Percentiles rank a stretch among this genome's conserved stretches.
These are phyloP conservation scores for Tetrahymena borealis DNA, from an alignment of 73 alveolate species.

Conservation along the genomic window DNA sequence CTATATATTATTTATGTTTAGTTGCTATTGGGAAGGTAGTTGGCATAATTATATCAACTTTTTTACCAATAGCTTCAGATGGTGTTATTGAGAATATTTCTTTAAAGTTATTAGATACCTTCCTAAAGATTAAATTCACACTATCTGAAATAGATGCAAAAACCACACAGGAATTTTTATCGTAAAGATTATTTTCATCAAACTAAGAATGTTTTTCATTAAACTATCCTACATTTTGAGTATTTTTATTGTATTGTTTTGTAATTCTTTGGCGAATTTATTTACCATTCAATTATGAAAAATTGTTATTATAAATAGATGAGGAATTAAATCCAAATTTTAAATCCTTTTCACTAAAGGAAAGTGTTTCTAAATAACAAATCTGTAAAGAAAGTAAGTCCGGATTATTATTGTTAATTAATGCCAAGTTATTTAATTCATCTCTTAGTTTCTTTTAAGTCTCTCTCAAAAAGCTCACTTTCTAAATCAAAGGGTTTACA, in stretches of 20 bases:
- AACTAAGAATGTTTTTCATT: too few relatives aligned
- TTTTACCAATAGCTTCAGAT: not conserved
- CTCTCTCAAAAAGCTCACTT: not conserved
- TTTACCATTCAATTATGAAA: not conserved
- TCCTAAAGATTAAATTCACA: not conserved
- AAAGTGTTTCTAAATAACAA: not conserved
- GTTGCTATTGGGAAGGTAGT: not conserved
- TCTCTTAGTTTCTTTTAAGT: not conserved
- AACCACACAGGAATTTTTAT: too few relatives aligned
- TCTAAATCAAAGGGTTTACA: not conserved
- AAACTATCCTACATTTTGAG: too few relatives aligned
- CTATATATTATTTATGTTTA: not conserved
- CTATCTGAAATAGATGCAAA: too few relatives aligned
- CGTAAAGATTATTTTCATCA: too few relatives aligned
- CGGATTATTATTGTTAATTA: not conserved
- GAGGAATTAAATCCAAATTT: not conserved
- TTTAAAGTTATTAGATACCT: not conserved
- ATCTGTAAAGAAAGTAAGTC: not conserved
- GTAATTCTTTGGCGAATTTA: not conserved
- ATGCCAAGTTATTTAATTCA: not conserved
- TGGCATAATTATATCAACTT: not conserved
- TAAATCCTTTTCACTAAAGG: not conserved
- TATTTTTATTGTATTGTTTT: not conserved
- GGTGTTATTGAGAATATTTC: not conserved
- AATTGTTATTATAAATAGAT: not conserved